Conservation (phyloP, 1,284 basidiomycete genomes). For the Anthracocystis walkeri region DNA sequence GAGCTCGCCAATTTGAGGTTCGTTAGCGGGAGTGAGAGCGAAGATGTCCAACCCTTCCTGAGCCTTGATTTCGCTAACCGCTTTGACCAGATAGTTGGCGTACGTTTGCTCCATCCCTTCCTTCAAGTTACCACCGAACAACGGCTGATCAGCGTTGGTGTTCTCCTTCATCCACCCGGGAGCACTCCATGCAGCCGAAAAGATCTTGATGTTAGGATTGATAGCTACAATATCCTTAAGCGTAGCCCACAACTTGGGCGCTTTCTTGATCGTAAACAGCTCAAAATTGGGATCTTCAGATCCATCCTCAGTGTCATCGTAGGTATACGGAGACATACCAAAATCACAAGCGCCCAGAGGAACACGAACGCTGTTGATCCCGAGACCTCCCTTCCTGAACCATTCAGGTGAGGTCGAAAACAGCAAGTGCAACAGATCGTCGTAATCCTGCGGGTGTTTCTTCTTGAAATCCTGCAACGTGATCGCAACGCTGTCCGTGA, state of each 20-base stretch:
- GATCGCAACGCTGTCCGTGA: conserved; percentile 57
- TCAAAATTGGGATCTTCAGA: conserved; percentile 37
- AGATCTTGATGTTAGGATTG: conserved; percentile 41
- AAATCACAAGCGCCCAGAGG: conserved; percentile 59
- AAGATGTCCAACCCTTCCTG: conserved; percentile 31
- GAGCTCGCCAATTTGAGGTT: conserved; percentile 35
- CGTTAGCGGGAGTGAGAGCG: conserved; percentile 45
- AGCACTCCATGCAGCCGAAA: conserved; percentile 48
- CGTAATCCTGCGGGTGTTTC: conserved; percentile 45
- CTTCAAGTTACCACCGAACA: conserved; percentile 50
- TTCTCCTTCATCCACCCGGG: conserved; percentile 61
- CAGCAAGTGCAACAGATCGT: conserved; percentile 50
- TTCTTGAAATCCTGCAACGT: conserved; percentile 50
- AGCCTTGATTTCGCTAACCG: conserved; percentile 39
- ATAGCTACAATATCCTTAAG: conserved; percentile 43
- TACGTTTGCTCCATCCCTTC: conserved; percentile 38
- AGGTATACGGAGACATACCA: conserved; percentile 47
- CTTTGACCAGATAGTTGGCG: conserved; percentile 48
- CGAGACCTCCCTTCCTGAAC: conserved; percentile 42
- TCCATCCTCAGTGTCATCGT: conserved; percentile 56
- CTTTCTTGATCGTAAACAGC: conserved; percentile 52
- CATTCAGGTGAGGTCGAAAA: conserved; percentile 45
- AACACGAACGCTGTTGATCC: conserved; percentile 45
- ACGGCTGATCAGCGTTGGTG: conserved; percentile 25
- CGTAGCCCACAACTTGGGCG: conserved; percentile 54